Base-by-base conservation (phyloP, 2,329 filamentous ascomycete genomes). In the Pseudovirgaria hyperparasitica region DNA sequence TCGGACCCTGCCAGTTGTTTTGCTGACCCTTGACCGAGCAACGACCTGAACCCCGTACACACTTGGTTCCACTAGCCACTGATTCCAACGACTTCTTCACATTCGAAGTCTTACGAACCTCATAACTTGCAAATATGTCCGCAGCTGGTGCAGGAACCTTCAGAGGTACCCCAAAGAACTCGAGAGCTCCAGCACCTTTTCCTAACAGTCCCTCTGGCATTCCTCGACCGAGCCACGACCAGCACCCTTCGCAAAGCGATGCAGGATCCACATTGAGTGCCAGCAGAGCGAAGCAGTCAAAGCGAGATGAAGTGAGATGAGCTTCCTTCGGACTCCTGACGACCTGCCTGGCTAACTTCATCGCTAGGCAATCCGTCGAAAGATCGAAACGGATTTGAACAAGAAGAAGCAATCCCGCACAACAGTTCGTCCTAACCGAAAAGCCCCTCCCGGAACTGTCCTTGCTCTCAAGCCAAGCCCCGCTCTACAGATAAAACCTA, bases 401-500 rank as follows among this genome's bases (percentile, higher is more conserved):
- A 96, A 96, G 67, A 96, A 96, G 73, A 92, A 85, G 62, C 73
- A 84, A 49, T 70, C 75, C 35, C 73, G 76, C 38, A 69, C 72
- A 43, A 77, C 85, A 44, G 77, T 85, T 40, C 76, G 85, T 41
- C 81, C 82, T 48, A 81, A 78, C 35, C 80, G 86, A 53, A 96
- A 94, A 64, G 87, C 87, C 31, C 87, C 90, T 33, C 90, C 90
- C 3, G 90, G 90, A 42, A 94, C 87, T 30, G 90, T 98, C 34
- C 78, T 98, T 34, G 84, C 90, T 46, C 70, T 98, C 37, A 92
- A 92, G 60, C 90, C 90, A 29, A 94, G 86, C 53, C 84, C 82
- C 46, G 90, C 90, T 23, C 76, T 98, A 11, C 90, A 98, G 63
- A 96, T 98, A 61, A 96, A 96, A 63, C 90, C 90, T 27, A 72